Evolutionary conservation across 495 filamentous ascomycete genomes (phyloP), one percentile per base, ranked within the genome.

Genomic region (Penicillium atrosanguineum): DNA sequence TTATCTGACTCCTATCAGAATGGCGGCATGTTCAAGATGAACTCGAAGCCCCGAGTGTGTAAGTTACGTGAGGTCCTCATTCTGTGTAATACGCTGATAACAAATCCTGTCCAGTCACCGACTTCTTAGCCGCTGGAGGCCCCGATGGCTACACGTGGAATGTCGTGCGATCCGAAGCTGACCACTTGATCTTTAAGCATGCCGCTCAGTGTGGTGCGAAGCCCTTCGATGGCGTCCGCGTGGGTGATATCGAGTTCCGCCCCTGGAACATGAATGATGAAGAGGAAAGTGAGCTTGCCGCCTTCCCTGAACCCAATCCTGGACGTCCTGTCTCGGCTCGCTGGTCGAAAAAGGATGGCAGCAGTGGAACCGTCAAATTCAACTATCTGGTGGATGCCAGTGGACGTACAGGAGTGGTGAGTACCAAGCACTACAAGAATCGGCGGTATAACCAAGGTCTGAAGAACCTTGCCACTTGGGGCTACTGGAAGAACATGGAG

Each of bases 171-270:
- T 77, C 80, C 36, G 79, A 82, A 50, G 52, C 72, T 14, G 79
- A 83, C 46, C 57, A 82, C 7, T 21, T 82, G 7, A 68, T 82
- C 7, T 80, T 83, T 56, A 50, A 67, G 18, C 78, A 83, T 53
- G 80, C 79, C 6, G 68, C 45, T 1, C 56, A 70, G 37, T 61
- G 65, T 42, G 79, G 79, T 9, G 80, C 74, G 9, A 61, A 76
- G 26, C 61, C 57, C 15, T 81, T 81, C 45, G 73, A 83, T 26
- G 69, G 60, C 11, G 60, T 64, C 49, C 75, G 78, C 42, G 76
- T 81, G 18, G 44, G 29, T 12, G 25, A n/a, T 8, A 16, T 59
- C 12, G 46, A 59, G 31, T 59, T 59, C 52, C 62, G 6, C 48
- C 56, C 19, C 53, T 79, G 16, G 51, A 70, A 34, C 78, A 16